Percentiles rank a stretch among this genome's conserved stretches.
Evolutionary conservation across 2,329 filamentous ascomycete genomes (phyloP).

Genomic region (Pestalotiopsis sp.): DNA sequence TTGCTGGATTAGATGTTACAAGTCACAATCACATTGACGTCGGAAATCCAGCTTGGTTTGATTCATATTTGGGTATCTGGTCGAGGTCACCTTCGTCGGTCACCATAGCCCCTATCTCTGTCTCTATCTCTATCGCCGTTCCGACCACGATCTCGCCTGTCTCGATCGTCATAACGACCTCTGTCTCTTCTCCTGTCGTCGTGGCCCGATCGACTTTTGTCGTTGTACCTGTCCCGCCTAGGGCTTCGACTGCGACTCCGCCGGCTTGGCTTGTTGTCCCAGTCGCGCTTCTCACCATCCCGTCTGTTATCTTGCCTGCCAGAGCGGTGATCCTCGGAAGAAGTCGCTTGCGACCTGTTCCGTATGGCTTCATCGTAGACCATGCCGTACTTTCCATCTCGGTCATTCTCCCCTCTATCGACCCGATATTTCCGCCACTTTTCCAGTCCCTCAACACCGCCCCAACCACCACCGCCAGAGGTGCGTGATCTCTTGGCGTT

Average conservation of each 20-base stretch:
- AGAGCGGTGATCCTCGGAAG: conserved; percentile 26
- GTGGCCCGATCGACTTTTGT: conserved; percentile 12
- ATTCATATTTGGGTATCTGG: background rate
- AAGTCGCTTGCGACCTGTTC: conserved; percentile 42
- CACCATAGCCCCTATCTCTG: conserved; percentile 20
- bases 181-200: conserved; percentile 19
- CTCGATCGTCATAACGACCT: conserved; percentile 22
- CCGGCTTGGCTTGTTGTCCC: conserved; percentile 31
- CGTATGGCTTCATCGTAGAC: conserved; percentile 72
- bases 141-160: conserved; percentile 23
- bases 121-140: conserved; percentile 25
- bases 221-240: conserved; percentile 22
- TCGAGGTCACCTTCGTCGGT: conserved; percentile 24
- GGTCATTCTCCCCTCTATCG: conserved; percentile 40
- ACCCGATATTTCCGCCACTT: conserved; percentile 84
- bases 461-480: conserved; percentile 70
- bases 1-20: too few species aligned
- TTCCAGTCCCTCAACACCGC: conserved; percentile 85
- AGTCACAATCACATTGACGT: background rate
- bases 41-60: background rate
- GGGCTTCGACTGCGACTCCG: conserved; percentile 35
- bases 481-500: conserved; percentile 72
- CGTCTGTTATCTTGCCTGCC: conserved; percentile 28
- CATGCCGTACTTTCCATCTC: conserved; percentile 68
- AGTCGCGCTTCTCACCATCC: conserved; percentile 27